These are phyloP conservation scores for Phylloporus sp. DNA, from an alignment of 768 basidiomycete species.

Conservation along the genomic window DNA sequence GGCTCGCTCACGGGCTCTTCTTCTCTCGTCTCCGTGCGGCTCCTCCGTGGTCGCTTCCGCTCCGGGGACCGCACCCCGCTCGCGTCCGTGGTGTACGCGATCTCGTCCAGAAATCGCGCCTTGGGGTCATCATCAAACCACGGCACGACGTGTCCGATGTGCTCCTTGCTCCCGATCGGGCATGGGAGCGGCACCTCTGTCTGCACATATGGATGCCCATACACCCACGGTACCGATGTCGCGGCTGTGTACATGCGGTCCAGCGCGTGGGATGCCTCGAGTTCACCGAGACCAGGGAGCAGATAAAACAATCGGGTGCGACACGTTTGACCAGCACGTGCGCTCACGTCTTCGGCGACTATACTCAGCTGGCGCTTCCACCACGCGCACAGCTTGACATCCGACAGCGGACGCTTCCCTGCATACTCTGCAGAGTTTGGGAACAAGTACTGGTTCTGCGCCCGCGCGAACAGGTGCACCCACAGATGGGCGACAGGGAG, in stretches of 20 bases:
- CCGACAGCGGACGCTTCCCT: constrained; percentile 72
- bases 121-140: constrained; percentile 98
- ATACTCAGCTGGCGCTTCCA: constrained; percentile 77
- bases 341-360: constrained; percentile 43
- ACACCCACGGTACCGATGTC: constrained; percentile 49
- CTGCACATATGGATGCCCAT: constrained; percentile 73
- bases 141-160: constrained; percentile 75
- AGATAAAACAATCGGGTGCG: constrained; percentile 49
- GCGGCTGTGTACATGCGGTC: constrained; percentile 33
- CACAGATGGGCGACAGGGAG: constrained; percentile 55
- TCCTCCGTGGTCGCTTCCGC: constrained; percentile 51
- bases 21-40: background rate
- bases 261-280: constrained; percentile 63
- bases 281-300: constrained; percentile 64
- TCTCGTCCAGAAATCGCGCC: constrained; percentile 87
- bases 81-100: constrained; percentile 67
- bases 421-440: constrained; percentile 73
- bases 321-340: constrained; percentile 7
- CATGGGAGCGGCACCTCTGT: constrained; percentile 40
- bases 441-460: constrained; percentile 91
- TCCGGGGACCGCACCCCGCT: constrained; percentile 57
- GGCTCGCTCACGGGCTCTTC: constrained; percentile 29
- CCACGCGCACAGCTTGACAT: constrained; percentile 83
- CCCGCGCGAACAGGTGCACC: constrained; percentile 87
- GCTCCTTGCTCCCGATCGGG: constrained; percentile 33